Base-by-base conservation (phyloP, 129 eudicot genomes). In the Pittosporum tobira region DNA sequence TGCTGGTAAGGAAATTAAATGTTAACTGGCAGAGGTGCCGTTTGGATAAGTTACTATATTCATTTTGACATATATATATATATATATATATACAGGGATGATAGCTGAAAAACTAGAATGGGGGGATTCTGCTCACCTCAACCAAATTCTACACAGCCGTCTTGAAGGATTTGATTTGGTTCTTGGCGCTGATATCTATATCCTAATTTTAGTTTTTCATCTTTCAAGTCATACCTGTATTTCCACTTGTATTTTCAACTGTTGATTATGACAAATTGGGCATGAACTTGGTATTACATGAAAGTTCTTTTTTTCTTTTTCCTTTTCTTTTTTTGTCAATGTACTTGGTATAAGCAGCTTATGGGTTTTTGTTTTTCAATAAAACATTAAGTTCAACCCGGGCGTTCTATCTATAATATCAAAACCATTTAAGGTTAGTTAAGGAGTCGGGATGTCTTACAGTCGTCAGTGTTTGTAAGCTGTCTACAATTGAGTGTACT, bases 111-210 rank as follows among this genome's bases (percentile, higher is more conserved):
- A 91, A 72, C 85, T 91, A 46, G 99, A 91, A 61, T 91, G 99
- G 99, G 99, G 96, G 46, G 64, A 77, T 72, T 57, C 78, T 48
- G 83, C 77, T 42, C 99, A 91, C 28, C 86, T 91, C 43, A 38
- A 79, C 47, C 36, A 57, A 30, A 76, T 91, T 26, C 47, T 91
- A 44, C 60, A 77, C 43, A 73, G 60, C 64, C 80, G 70, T 75
- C 76, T 70, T 1, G 63, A 67, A 61, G 99, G 96, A 74, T 91
- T 91, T 68, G 96, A 91, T 77, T 73, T 91, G 4, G 48, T 91
- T 70, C 96, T 91, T 76, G 99, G 99, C 63, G 99, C 98, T 67
- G 99, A 91, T 65, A 91, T 91, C 65, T 91, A 83, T 91, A 90
- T 85, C 97, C 95, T 73, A 14, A 5, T 44, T 22, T 4, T 48